Conservation (phyloP, 148 eudicot species). For the Polygonum maritimum region DNA sequence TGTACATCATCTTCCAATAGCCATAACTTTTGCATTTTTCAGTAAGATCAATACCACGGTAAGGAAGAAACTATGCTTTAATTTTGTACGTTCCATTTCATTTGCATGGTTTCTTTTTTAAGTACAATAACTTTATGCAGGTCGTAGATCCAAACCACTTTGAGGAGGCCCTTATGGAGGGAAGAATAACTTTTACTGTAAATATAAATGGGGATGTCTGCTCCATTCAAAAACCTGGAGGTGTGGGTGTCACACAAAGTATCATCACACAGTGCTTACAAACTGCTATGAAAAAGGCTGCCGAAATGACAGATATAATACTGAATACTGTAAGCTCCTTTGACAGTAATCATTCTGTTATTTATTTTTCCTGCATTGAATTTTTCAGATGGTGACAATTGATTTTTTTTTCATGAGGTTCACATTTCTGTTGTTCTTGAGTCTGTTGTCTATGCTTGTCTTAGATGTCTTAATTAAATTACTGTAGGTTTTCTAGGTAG, state of each 20-base stretch:
- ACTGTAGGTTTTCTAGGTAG: slow-evolving; percentile 34
- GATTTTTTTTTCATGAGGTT: not conserved
- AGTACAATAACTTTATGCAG: slow-evolving; percentile 27
- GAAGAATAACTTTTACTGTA: slow-evolving; percentile 68
- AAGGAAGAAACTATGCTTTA: slow-evolving; percentile 17
- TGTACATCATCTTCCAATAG: slow-evolving; percentile 87
- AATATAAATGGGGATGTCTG: slow-evolving; percentile 85
- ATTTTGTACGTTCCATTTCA: not conserved
- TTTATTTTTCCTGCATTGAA: not conserved
- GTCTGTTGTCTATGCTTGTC: not conserved
- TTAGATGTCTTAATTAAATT: slow-evolving; percentile 3
- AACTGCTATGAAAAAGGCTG: slow-evolving; percentile 74
- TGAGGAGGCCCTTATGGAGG: slow-evolving; percentile 83
- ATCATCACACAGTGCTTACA: slow-evolving; percentile 69
- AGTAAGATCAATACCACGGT: slow-evolving; percentile 56
- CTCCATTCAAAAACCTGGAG: slow-evolving; percentile 92
- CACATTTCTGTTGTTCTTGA: not conserved
- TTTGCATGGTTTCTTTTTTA: slow-evolving; percentile 1
- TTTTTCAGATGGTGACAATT: not conserved
- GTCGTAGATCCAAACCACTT: slow-evolving; percentile 74
- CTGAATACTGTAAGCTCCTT: slow-evolving; percentile 54
- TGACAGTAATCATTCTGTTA: not conserved
- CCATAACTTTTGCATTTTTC: slow-evolving; percentile 80
- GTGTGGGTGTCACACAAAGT: slow-evolving; percentile 55
- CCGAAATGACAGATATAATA: slow-evolving; percentile 61